phyloP scores from a whole-genome alignment of 2,329 filamentous ascomycete species.

The Colletotrichum cuscutae region DNA sequence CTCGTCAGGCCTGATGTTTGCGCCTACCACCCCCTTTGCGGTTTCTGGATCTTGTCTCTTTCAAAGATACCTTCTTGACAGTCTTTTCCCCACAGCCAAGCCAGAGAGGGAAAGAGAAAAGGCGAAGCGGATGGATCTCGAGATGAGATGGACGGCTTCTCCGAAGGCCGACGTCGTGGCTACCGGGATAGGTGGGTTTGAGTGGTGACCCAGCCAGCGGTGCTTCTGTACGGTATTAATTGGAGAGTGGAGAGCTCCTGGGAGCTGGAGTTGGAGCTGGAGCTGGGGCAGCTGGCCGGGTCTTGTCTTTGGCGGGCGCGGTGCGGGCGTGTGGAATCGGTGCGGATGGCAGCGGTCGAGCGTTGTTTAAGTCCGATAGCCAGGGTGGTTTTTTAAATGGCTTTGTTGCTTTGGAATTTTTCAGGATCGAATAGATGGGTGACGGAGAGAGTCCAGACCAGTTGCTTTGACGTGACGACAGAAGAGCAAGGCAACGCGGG shows the following conservation, averaged over 20 bases:
- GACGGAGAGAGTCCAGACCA: neutral
- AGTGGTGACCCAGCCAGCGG: neutral
- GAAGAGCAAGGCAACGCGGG: neutral
- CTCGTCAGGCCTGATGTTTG: neutral
- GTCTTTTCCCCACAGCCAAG: neutral
- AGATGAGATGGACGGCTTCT: constrained; percentile 25
- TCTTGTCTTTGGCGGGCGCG: neutral
- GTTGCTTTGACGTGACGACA: neutral
- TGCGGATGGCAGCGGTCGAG: neutral
- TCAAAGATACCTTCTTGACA: neutral
- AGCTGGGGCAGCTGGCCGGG: neutral
- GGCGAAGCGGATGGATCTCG: constrained; percentile 2
- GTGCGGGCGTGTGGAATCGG: neutral
- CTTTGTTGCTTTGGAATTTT: neutral
- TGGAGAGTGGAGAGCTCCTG: neutral
- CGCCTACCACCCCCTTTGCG: too few species aligned
- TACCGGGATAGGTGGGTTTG: constrained; percentile 11
- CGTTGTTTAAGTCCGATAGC: constrained; percentile 22
- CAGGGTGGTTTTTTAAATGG: constrained; percentile 12
- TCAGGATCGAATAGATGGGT: neutral
- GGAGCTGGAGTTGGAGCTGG: too few species aligned
- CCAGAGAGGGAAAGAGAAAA: neutral
- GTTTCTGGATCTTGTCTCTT: neutral
- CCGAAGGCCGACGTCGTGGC: constrained; percentile 29
- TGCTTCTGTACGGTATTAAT: neutral